Evolutionary conservation across 257 asterid species (phyloP), one percentile per base, ranked within the genome.

Genomic region (Cynanchum wilfordii): DNA sequence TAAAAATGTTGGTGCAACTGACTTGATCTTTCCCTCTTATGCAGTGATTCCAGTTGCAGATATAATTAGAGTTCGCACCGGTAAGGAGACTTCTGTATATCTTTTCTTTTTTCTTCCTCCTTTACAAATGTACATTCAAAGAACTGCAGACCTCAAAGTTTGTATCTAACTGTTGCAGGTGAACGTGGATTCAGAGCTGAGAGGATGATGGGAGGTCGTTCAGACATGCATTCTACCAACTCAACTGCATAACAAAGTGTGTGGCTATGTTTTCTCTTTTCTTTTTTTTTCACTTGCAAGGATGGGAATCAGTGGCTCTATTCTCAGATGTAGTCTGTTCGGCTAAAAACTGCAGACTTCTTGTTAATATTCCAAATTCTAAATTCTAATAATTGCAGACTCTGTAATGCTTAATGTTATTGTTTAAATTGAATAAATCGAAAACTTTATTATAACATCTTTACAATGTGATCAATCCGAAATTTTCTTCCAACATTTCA

Each of bases 1-100:
- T 24, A 22, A 33, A 67, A 19, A 19, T 38, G 19, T 5, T 58
- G 12, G 65, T 29, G 9, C 45, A 47, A 30, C 27, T 73, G 71
- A n/a, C 44, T 17, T 66, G 69, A 29, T 76, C 54, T 50, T 25
- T 83, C n/a, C 69, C 75, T 25, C 71, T 70, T 73, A 75, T 82
- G 93, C 96, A 93, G 98, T 93, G 92, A 76, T 76, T 69, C 98
- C 97, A 3, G 90, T 93, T 33, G 77, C 96, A 57, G 96, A 93
- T 69, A 81, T 93, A 50, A 85, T 93, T 52, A 89, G 98, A 82
- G 87, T 93, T 76, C 97, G 98, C 72, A 93, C 98, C 50, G 97
- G 98, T 91, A 83, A 79, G 80, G 50, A 13, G 36, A 19, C 40
- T 5, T 59, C 20, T 50, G 12, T 51, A 33, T 30, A 25, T 69